Base-by-base conservation (phyloP, 2,329 filamentous ascomycete genomes). In the Fusarium euwallaceae region DNA sequence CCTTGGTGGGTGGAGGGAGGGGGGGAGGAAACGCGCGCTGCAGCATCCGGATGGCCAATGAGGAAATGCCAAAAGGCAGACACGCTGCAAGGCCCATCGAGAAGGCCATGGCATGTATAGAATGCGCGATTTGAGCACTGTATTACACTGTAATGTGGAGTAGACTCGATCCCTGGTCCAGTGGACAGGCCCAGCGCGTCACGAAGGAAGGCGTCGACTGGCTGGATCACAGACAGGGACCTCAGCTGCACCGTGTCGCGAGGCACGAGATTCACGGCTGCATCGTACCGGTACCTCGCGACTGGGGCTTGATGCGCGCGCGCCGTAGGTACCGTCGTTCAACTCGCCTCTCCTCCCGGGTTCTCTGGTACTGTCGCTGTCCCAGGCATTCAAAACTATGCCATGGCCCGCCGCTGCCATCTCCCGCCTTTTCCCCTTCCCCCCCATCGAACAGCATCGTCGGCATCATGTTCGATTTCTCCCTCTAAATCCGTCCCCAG, bases 401-500 rank as follows among this genome's bases (percentile, higher is more conserved):
- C 80, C 80, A 81, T 76, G 77, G 76, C 81, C 81, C 80, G 75
- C 80, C 71, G 60, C 73, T 72, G 72, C 66, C 70, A 68, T 53
- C 76, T 78, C 75, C 73, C 78, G 77, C 77, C 73, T 37, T 79
- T 80, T 83, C 84, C 82, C 83, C 77, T 81, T 79, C 82, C 83
- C 83, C 83, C 81, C 82, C 80, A 86, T 86, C 86, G 85, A 88
- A 86, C 86, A 83, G 77, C 80, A 86, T 81, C 79, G 83, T 82
- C 85, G 85, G 85, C 81, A 89, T 90, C 87, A 83, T 82, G 82
- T 88, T 88, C 86, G 86, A 85, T 82, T 86, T 79, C 80, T 83
- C 83, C 84, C 84, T 88, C 82, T 89, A 86, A 85, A 86, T 74
- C 78, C 81, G 81, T 82, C 80, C 77, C 84, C 85, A 86, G 85